A percentile compares a stretch with the other conserved stretches of the same genome.
Evolutionary conservation across 1,284 basidiomycete genomes (phyloP).

Genomic region (Wallemia mellicola): DNA sequence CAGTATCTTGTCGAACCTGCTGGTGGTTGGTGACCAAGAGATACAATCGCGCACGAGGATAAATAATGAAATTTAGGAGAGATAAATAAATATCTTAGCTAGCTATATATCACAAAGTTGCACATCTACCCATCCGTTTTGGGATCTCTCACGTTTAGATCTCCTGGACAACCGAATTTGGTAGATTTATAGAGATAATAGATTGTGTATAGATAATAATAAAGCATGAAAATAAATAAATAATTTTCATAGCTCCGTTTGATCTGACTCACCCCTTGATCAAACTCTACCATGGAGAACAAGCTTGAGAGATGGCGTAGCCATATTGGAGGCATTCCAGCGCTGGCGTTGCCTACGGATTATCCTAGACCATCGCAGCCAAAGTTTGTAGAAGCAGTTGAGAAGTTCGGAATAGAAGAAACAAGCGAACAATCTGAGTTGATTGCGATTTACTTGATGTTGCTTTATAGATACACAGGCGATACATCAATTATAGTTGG

Average conservation of each 20-base stretch:
- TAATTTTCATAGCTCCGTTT: too few relatives aligned
- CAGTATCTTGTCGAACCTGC: not conserved
- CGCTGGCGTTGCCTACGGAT: conserved; percentile 80
- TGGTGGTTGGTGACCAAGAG: not conserved
- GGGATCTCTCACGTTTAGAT: too few relatives aligned
- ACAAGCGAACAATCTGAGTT: conserved; percentile 21
- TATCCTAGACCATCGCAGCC: conserved; percentile 56
- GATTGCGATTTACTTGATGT: conserved; percentile 61
- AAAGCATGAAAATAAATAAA: too few relatives aligned
- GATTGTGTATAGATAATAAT: too few relatives aligned
- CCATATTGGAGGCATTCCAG: conserved; percentile 25
- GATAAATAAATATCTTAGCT: too few relatives aligned
- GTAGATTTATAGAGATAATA: too few relatives aligned
- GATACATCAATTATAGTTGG: conserved; percentile 85
- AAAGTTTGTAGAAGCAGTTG: conserved; percentile 48
- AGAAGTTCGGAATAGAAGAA: conserved; percentile 30
- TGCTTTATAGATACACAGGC: conserved; percentile 82
- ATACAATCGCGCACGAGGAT: not conserved
- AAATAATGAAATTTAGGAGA: not conserved
- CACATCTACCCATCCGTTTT: too few relatives aligned
- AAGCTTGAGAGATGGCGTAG: not conserved
- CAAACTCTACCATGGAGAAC: not conserved
- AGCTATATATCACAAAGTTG: too few relatives aligned
- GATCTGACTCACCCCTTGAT: not conserved
- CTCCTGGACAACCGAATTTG: not conserved